Base-by-base conservation (phyloP, 2,329 filamentous ascomycete genomes). In the Penicillium sclerotiorum region DNA sequence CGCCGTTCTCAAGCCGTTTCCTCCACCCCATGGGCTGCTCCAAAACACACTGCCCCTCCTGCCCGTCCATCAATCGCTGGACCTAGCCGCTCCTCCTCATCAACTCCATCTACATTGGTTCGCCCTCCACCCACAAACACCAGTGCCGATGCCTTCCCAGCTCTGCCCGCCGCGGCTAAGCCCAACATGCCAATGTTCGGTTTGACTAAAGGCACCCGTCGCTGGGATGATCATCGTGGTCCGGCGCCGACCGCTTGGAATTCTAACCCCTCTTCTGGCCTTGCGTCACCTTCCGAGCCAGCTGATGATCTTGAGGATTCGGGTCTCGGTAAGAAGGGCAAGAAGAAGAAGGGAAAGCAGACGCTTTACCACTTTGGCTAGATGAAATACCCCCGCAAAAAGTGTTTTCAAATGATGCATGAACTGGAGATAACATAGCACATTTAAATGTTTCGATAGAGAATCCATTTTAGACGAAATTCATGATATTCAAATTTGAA, bases 131-230 rank as follows among this genome's bases (percentile, higher is more conserved):
- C 58, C 15, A 9, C 66, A 58, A 15, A 58, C 52, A 59, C 54
- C 13, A 67, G 63, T 8, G 61, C 67, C 8, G 87, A 92, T 55
- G 84, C 85, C 0, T 96, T 96, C 71, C 93, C 92, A 0, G 86
- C 90, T 1, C 79, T 96, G 1, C 92, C 92, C 0, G 79, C 85
- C 0, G 91, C 90, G 1, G 81, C 88, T 0, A 96, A 85, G 61
- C 82, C 83, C 3, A 82, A 78, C 33, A 80, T 78, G 27, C 77
- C 80, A 35, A 77, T 77, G 70, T 67, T 73, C 0, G 75, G 76
- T 7, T n/a, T n/a, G n/a, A n/a, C n/a, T n/a, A n/a, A 70, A 76
- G 41, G 77, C 75, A 2, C 72, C 74, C 4, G 76, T 9, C 68
- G 74, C n/a, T 75, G 75, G 72, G 68, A 74, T 17, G 66, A 72